Evolutionary conservation across 306 rosid genomes (phyloP), one percentile per base, ranked within the genome.

Genomic region (Vigna mungo): DNA sequence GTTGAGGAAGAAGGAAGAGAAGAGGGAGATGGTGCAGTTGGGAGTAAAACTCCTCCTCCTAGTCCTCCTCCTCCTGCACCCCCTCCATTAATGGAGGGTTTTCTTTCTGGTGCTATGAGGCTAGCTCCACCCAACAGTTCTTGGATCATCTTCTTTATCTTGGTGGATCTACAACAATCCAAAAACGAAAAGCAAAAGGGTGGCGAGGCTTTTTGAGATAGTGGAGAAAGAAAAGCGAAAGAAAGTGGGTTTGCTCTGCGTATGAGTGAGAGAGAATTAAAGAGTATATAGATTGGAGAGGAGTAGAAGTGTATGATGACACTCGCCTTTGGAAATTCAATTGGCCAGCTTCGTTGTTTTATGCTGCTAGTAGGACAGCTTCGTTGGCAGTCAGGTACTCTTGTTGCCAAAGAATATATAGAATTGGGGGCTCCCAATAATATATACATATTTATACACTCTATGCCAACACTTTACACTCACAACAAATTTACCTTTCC

Each of bases 81-180:
- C 27, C 86, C 87, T 44, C 86, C 87, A 44, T 86, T 82, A 70
- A 83, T 74, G 81, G 92, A 83, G 87, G 84, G 73, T 54, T 91
- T 88, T 82, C 86, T 82, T 58, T 89, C 96, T 75, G 84, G 86
- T 20, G 85, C 76, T 77, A 79, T 59, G 75, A 88, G 81, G 59
- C 84, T 82, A 62, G 96, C 47, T 69, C 85, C 91, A 68, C 93
- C 90, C 59, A 95, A 90, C 76, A 95, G 89, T 83, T 95, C 97
- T 79, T 92, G 97, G 85, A 95, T 92, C 98, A 95, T 93, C 88
- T 87, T 86, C 49, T 77, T 77, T 80, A 51, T 72, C 75, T 82
- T 82, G 84, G 83, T 76, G 66, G 97, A 88, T 90, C 93, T 87
- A 80, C 87, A 87, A 90, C 85, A 90, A 89, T 87, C 96, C 94